phyloP scores from a whole-genome alignment of 768 basidiomycete species.

The Leccinum imitatum region DNA sequence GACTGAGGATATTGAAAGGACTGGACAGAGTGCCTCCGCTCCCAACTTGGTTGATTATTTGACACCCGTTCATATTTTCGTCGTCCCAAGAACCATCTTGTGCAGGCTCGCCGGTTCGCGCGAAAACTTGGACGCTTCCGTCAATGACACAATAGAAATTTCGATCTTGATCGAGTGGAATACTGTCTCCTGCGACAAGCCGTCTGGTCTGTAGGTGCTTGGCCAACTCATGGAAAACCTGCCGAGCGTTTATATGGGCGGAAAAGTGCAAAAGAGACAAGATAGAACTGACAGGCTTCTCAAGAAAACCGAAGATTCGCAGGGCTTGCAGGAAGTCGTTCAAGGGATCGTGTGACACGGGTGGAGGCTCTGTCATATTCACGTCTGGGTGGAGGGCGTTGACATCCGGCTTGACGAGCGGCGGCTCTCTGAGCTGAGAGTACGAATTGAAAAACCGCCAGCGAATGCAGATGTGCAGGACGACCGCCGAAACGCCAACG shows the following conservation, averaged over 20 bases:
- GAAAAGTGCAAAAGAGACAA: not conserved
- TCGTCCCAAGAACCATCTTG: conserved; percentile 69
- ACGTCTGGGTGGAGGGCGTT: conserved; percentile 92
- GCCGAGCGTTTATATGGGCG: not conserved
- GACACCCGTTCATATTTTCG: conserved; percentile 93
- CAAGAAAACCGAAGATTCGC: conserved; percentile 93
- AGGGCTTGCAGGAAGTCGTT: conserved; percentile 98
- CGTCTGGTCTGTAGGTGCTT: conserved; percentile 93
- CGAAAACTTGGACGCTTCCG: conserved; percentile 94
- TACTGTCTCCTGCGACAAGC: conserved; percentile 93
- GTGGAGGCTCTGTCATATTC: conserved; percentile 67
- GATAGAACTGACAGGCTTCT: conserved; percentile 76
- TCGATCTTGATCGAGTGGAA: conserved; percentile 87
- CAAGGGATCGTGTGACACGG: conserved; percentile 91
- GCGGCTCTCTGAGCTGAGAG: conserved; percentile 75
- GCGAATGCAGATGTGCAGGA: conserved; percentile 81
- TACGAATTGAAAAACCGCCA: conserved; percentile 78
- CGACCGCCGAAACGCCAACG: conserved; percentile 63
- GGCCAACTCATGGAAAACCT: conserved; percentile 97
- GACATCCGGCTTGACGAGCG: conserved; percentile 77
- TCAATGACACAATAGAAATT: conserved; percentile 99
- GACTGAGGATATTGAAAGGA: conserved; percentile 92
- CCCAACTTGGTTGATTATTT: conserved; percentile 93
- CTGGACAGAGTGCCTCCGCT: conserved; percentile 94
- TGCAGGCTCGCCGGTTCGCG: conserved; percentile 57